Base-by-base conservation (phyloP, 306 rosid genomes). In the Vigna unguiculata region DNA sequence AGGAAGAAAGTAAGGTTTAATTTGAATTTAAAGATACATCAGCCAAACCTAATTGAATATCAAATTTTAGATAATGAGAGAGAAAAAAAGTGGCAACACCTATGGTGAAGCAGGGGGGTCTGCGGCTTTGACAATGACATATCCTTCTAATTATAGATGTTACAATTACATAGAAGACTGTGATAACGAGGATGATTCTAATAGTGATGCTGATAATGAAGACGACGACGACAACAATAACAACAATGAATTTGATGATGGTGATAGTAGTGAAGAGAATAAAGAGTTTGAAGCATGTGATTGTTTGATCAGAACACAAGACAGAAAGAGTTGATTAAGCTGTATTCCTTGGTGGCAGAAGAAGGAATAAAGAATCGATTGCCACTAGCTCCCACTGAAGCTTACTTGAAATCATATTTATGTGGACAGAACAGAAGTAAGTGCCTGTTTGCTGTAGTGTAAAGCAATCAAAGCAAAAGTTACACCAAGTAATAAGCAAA, bases 1-100 rank as follows among this genome's bases (percentile, higher is more conserved):
- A 75, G 7, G 25, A 75, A 85, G 73, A 92, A 90, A 83, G 93
- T 92, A 16, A 87, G 87, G 75, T 93, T 90, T 77, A 89, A 88
- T 86, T 82, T 86, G 70, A 86, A 90, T 76, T 86, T 93, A 67
- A 83, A 90, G 82, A 81, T 85, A 28, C 85, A 85, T 78, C 94
- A 90, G 81, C 93, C 96, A 41, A 36, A 88, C 72, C 82, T 86
- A 9, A 82, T 72, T 16, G 78, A 70, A 54, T 81, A 78, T 43
- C 74, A 82, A 17, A 65, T 69, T 53, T 66, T 86, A 67, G 88
- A 83, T 80, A 78, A 81, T 9, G 83, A 86, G 68, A 32, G 82
- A 82, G 30, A 25, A 25, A 67, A 79, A 80, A 75, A n/a, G 36
- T 38, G 78, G 76, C 4, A 81, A 80, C 65, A 80, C 28, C 4